Conservation (phyloP, 352 stramenopile species). For the Phytophthora ramorum region DNA sequence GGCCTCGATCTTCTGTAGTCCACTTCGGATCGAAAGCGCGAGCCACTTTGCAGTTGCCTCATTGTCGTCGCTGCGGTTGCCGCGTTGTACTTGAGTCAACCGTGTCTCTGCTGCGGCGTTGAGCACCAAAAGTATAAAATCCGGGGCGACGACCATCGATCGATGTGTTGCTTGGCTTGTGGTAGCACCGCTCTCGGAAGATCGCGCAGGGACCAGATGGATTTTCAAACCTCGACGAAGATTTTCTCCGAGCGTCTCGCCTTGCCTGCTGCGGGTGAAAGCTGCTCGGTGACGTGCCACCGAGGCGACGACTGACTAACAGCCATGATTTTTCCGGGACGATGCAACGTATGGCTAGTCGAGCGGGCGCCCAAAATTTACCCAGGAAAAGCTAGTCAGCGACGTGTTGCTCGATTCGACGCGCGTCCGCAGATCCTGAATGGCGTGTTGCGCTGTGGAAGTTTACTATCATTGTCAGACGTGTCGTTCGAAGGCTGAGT, state of each 20-base stretch:
- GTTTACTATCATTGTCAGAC: not conserved
- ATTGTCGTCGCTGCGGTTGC: constrained; percentile 6
- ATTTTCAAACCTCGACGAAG: constrained; percentile 20
- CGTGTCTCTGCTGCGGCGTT: constrained; percentile 21
- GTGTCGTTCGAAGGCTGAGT: not conserved
- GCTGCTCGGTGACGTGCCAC: not conserved
- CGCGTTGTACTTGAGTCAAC: constrained; percentile 33
- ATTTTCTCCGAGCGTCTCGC: constrained; percentile 6
- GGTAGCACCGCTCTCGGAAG: constrained; percentile 6
- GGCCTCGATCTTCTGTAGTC: not conserved
- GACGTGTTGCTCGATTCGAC: constrained; percentile 8
- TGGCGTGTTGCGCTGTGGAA: constrained; percentile 4
- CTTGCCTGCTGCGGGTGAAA: not conserved
- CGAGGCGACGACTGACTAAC: constrained; percentile 5
- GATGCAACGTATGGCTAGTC: constrained; percentile 24
- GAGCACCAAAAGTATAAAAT: constrained; percentile 28
- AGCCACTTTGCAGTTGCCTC: constrained; percentile 9
- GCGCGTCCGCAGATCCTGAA: constrained; percentile 9
- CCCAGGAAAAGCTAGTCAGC: not conserved
- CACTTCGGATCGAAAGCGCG: constrained; percentile 5
- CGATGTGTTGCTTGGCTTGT: constrained; percentile 3
- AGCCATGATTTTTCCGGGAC: constrained; percentile 13
- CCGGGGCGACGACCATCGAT: constrained; percentile 13
- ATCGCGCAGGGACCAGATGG: constrained; percentile 21
- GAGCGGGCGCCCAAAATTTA: constrained; percentile 14